Percentiles rank a stretch among this genome's conserved stretches.
phyloP scores from a whole-genome alignment of 202 grass and related monocot species.

The Zizania palustris region DNA sequence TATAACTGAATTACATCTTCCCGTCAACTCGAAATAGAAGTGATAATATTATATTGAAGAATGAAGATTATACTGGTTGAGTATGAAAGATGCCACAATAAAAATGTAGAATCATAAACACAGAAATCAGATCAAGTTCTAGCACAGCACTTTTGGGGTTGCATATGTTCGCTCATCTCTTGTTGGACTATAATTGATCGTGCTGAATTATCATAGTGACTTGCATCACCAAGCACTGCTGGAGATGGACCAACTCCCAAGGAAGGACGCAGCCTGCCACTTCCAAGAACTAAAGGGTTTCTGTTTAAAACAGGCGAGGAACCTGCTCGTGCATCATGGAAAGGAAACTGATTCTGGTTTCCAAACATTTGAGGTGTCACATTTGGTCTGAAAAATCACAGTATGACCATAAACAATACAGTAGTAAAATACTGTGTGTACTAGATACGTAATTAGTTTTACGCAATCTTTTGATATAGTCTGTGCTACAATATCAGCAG shows the following conservation, averaged over 20 bases:
- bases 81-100: background rate
- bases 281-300: slow-evolving; percentile 35
- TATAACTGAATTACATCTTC: background rate
- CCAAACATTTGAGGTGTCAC: slow-evolving; percentile 22
- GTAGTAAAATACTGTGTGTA: slow-evolving; percentile 14
- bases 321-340: background rate
- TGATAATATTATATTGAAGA: slow-evolving; percentile 14
- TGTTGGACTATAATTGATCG: slow-evolving; percentile 25
- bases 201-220: slow-evolving; percentile 20
- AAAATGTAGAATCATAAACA: background rate
- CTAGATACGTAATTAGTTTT: slow-evolving; percentile 21
- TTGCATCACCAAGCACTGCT: slow-evolving; percentile 8
- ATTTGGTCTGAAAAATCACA: slow-evolving; percentile 37
- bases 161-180: slow-evolving; percentile 27
- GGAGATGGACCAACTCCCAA: slow-evolving; percentile 21
- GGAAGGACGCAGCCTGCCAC: slow-evolving; percentile 29
- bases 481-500: background rate
- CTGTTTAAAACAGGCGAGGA: slow-evolving; percentile 32
- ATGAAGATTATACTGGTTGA: slow-evolving; percentile 7
- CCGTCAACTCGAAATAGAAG: slow-evolving; percentile 11
- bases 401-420: slow-evolving; percentile 8
- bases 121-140: slow-evolving; percentile 33
- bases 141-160: slow-evolving; percentile 4
- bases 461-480: slow-evolving; percentile 17
- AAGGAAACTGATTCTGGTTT: slow-evolving; percentile 27